Conservation (phyloP, 2,329 filamentous ascomycete species). For the Talaromyces sp. region DNA sequence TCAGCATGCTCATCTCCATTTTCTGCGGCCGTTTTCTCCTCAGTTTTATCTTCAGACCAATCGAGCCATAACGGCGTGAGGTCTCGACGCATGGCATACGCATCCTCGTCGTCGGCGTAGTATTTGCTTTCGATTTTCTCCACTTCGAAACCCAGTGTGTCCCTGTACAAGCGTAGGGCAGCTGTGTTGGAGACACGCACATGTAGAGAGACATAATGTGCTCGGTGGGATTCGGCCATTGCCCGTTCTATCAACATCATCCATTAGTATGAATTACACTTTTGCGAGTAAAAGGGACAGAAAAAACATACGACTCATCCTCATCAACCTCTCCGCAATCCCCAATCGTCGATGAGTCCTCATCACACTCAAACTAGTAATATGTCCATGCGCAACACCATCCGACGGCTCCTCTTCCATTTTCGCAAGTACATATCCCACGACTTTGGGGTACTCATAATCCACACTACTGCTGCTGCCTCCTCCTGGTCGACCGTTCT, state of each 20-base stretch:
- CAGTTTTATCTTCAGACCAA: constrained; percentile 44
- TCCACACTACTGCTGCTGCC: background rate
- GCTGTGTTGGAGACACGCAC: constrained; percentile 91
- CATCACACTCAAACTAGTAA: constrained; percentile 94
- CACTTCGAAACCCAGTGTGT: constrained; percentile 82
- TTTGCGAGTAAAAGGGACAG: background rate
- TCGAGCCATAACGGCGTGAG: constrained; percentile 51
- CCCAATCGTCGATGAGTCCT: constrained; percentile 85
- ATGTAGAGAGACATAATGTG: constrained; percentile 90
- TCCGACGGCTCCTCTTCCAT: constrained; percentile 98
- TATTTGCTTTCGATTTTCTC: constrained; percentile 57
- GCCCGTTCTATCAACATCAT: constrained; percentile 63
- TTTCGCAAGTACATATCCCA: constrained; percentile 98
- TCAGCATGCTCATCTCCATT: constrained; percentile 38
- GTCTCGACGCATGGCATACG: constrained; percentile 88
- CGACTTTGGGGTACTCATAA: constrained; percentile 84
- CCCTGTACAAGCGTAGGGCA: constrained; percentile 84
- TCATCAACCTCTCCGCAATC: constrained; percentile 95
- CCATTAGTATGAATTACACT: background rate
- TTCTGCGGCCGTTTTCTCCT: constrained; percentile 23
- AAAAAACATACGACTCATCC: constrained; percentile 71
- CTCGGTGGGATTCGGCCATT: constrained; percentile 92
- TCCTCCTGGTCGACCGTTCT: too few species aligned
- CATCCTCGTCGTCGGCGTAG: constrained; percentile 96
- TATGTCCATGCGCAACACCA: constrained; percentile 89